Evolutionary conservation across 2,329 filamentous ascomycete species (phyloP).

Genomic region (Leptographium wingfieldii): DNA sequence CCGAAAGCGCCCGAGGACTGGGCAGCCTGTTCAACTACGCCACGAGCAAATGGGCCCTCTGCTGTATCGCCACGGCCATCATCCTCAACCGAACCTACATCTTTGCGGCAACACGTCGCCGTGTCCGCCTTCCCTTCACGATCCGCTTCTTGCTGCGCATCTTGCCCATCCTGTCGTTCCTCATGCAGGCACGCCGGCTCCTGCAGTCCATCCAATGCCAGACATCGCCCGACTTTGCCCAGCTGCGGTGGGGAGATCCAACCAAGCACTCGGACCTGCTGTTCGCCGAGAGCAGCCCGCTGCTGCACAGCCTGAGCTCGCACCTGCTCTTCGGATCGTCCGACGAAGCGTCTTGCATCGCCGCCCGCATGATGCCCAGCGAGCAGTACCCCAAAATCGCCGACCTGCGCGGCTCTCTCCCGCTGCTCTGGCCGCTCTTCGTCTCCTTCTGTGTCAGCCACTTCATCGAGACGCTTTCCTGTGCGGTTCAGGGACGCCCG

Average conservation of each 20-base stretch:
- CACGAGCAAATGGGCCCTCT: conserved; percentile 83
- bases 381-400: conserved; percentile 35
- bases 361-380: conserved; percentile 57
- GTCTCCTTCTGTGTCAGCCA: conserved; percentile 61
- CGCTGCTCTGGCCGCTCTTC: conserved; percentile 63
- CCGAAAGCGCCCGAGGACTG: conserved; percentile 54
- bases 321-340: conserved; percentile 59
- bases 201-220: conserved; percentile 87
- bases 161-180: conserved; percentile 57
- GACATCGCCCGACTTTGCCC: conserved; percentile 60
- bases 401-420: conserved; percentile 63
- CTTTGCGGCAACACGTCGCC: conserved; percentile 77
- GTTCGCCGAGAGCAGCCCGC: conserved; percentile 55
- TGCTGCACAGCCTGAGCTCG: conserved; percentile 62
- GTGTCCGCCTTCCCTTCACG: conserved; percentile 63
- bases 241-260: conserved; percentile 56
- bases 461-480: conserved; percentile 78
- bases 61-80: conserved; percentile 75
- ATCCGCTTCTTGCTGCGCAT: conserved; percentile 58
- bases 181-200: conserved; percentile 54
- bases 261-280: conserved; percentile 54
- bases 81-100: conserved; percentile 85
- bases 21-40: conserved; percentile 83
- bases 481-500: conserved; percentile 71
- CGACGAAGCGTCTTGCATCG: conserved; percentile 62